These are phyloP conservation scores for Penicillium taxi DNA, from an alignment of 495 filamentous ascomycete species.

Conservation along the genomic window DNA sequence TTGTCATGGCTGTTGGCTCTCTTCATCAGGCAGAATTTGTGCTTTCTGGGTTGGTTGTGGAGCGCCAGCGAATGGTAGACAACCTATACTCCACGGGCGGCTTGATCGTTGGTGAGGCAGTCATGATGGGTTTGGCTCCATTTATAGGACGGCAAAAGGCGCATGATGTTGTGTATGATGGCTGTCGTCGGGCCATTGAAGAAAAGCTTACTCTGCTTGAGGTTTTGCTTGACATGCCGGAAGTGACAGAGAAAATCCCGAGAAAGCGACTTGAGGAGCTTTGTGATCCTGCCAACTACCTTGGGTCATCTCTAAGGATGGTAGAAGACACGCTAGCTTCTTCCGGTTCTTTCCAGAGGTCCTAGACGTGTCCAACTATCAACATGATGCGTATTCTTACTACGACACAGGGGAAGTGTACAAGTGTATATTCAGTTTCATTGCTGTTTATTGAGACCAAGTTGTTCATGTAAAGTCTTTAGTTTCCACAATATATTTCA, in stretches of 20 bases:
- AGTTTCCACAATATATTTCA: too few relatives aligned
- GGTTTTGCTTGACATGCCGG: constrained; percentile 26
- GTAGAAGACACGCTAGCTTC: constrained; percentile 46
- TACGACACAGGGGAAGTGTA: too few relatives aligned
- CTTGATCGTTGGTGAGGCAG: constrained; percentile 42
- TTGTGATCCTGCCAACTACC: constrained; percentile 45
- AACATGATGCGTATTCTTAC: too few relatives aligned
- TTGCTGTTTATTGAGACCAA: too few relatives aligned
- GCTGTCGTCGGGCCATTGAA: constrained; percentile 38
- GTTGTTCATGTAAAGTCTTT: too few relatives aligned
- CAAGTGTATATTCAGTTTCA: too few relatives aligned
- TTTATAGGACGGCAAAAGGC: constrained; percentile 36
- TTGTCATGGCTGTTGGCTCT: constrained; percentile 34
- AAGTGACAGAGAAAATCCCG: constrained; percentile 35
- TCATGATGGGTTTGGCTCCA: constrained; percentile 44
- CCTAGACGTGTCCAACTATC: too few relatives aligned
- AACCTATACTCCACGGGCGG: constrained; percentile 37
- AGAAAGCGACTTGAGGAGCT: constrained; percentile 28
- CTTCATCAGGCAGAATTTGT: constrained; percentile 38
- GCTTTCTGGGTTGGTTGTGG: constrained; percentile 34
- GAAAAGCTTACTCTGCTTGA: constrained; percentile 27
- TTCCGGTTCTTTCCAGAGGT: too few relatives aligned
- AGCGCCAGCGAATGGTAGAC: constrained; percentile 30
- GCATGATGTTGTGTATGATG: constrained; percentile 42
- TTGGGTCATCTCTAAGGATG: constrained; percentile 41